Conservation (phyloP, 2,329 filamentous ascomycete species). For the Zymoseptoria pseudotritici region DNA sequence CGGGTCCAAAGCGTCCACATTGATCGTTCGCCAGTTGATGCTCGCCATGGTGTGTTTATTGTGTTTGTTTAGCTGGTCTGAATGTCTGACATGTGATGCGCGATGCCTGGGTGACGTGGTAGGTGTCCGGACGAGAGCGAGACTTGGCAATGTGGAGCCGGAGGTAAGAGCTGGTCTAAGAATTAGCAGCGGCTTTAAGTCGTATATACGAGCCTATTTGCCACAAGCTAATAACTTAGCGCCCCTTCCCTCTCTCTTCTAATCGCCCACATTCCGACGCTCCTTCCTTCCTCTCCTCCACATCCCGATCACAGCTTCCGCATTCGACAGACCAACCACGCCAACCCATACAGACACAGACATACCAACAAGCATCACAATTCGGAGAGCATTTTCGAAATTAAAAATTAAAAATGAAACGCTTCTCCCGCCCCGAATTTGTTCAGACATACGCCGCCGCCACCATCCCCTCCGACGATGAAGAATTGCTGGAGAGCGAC, state of each 20-base stretch:
- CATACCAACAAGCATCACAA: not conserved
- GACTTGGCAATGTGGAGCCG: not conserved
- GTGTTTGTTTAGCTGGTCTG: not conserved
- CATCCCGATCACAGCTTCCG: not conserved
- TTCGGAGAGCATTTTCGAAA: not conserved
- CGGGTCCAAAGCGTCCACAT: conserved; percentile 84
- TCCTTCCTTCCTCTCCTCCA: not conserved
- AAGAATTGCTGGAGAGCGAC: not conserved
- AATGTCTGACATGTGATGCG: not conserved
- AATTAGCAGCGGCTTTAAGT: not conserved
- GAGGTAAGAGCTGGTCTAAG: no score
- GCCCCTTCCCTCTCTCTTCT: no score
- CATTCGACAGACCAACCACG: not conserved
- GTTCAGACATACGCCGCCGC: not conserved
- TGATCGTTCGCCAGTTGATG: conserved; percentile 75
- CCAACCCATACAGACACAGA: not conserved
- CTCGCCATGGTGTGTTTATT: conserved; percentile 32
- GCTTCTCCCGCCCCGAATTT: not conserved
- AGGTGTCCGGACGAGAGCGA: not conserved
- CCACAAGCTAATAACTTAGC: no score
- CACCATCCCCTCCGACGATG: not conserved
- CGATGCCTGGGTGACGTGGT: not conserved
- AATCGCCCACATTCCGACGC: not conserved
- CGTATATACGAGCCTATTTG: no score
- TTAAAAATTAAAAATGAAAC: not conserved